Percentiles rank a stretch among this genome's conserved stretches.
These are phyloP conservation scores for Piper betle DNA, from an alignment of 164 flowering plant genomes.

Conservation along the genomic window DNA sequence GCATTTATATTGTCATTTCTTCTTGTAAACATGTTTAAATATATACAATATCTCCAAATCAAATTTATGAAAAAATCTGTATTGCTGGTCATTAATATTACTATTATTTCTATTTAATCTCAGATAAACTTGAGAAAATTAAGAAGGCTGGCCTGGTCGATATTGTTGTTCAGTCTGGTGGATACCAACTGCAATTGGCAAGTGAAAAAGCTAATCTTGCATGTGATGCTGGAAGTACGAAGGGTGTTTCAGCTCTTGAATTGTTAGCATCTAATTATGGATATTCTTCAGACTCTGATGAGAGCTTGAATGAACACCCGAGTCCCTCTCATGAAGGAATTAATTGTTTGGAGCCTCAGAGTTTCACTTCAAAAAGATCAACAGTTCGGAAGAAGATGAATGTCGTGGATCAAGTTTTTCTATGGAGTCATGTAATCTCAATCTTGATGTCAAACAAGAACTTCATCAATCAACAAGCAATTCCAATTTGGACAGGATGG, in stretches of 20 bases:
- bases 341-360: conserved; percentile 14
- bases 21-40: conserved; percentile 3
- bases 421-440: not conserved
- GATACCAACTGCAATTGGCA: conserved; percentile 17
- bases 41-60: conserved; percentile 17
- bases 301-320: conserved; percentile 32
- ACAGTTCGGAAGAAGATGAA: not conserved
- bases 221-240: conserved; percentile 20
- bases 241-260: conserved; percentile 52
- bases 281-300: conserved; percentile 83
- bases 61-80: conserved; percentile 13
- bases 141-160: conserved; percentile 29
- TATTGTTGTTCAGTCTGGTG: conserved; percentile 34
- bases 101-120: not conserved
- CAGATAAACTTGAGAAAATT: conserved; percentile 30
- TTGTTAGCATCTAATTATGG: conserved; percentile 70
- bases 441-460: not conserved
- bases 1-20: no score
- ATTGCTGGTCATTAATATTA: not conserved
- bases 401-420: not conserved
- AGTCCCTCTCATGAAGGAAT: conserved; percentile 14
- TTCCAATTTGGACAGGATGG: conserved; percentile 14
- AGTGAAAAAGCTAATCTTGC: conserved; percentile 16
- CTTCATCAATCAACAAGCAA: conserved; percentile 7
- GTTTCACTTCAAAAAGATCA: conserved; percentile 17